Conservation (phyloP, 1,139 yeast genomes). For the Suhomyces taliae region DNA sequence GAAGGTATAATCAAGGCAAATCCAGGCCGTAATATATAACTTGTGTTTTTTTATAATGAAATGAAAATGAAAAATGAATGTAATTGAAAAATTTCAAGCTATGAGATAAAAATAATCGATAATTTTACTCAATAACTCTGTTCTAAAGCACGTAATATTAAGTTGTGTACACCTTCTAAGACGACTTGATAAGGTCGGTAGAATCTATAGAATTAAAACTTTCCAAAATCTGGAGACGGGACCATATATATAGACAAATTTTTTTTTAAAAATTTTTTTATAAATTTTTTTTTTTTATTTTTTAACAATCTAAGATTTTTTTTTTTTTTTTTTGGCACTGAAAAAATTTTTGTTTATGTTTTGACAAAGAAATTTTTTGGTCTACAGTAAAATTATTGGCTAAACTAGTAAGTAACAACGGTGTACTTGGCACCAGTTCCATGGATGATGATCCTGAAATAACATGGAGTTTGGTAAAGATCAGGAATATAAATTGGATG, state of each 20-base stretch:
- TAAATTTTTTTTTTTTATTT: slow-evolving; percentile 6
- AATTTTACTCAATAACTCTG: background rate
- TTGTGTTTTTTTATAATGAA: background rate
- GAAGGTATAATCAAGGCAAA: slow-evolving; percentile 3
- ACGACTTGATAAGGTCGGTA: background rate
- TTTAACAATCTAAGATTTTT: slow-evolving; percentile 2
- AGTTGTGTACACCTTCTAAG: background rate
- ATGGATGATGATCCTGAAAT: background rate
- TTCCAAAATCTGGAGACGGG: slow-evolving; percentile 5
- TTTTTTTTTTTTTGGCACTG: background rate
- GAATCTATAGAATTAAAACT: background rate
- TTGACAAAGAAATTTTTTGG: slow-evolving; percentile 1
- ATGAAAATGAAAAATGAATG: slow-evolving; percentile 2
- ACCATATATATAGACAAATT: slow-evolving; percentile 10
- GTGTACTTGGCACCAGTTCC: background rate
- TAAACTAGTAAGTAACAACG: background rate
- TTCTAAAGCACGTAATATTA: background rate
- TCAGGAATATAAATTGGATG: background rate
- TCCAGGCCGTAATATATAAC: slow-evolving; percentile 1
- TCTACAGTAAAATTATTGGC: background rate
- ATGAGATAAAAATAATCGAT: background rate
- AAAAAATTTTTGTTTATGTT: slow-evolving; percentile 2
- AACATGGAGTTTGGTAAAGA: background rate
- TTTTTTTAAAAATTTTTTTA: slow-evolving; percentile 7
- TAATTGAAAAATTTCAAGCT: background rate